phyloP scores from a whole-genome alignment of 2,329 filamentous ascomycete genomes.

The Cladosporium austrohemisphaericum region DNA sequence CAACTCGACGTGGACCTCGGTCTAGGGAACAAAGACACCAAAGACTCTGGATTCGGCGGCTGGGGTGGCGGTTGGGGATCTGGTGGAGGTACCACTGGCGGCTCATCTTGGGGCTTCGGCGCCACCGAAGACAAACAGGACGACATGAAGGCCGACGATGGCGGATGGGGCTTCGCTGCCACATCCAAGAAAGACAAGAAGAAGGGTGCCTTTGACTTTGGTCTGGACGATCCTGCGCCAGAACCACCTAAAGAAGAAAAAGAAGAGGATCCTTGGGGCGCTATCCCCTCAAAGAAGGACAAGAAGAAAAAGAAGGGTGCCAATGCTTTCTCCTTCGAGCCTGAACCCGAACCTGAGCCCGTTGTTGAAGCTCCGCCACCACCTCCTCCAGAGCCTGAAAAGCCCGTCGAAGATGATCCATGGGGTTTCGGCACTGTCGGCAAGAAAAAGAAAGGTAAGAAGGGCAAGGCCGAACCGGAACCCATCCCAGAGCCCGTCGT shows the following conservation, averaged over 20 bases:
- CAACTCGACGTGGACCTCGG: slow-evolving; percentile 48
- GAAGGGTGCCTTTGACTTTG: slow-evolving; percentile 29
- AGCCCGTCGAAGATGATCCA: slow-evolving; percentile 31
- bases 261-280: slow-evolving; percentile 26
- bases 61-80: slow-evolving; percentile 34
- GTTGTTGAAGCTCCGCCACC: slow-evolving; percentile 23
- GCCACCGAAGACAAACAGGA: slow-evolving; percentile 26
- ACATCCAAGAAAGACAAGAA: slow-evolving; percentile 37
- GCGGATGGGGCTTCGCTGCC: slow-evolving; percentile 30
- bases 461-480: slow-evolving; percentile 32
- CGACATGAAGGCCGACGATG: slow-evolving; percentile 14
- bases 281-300: slow-evolving; percentile 22
- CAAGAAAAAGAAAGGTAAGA: slow-evolving; percentile 46
- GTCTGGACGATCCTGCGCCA: slow-evolving; percentile 22
- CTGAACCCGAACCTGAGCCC: slow-evolving; percentile 16
- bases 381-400: slow-evolving; percentile 25
- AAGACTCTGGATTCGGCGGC: slow-evolving; percentile 31
- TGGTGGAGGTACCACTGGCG: slow-evolving; percentile 18
- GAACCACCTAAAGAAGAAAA: slow-evolving; percentile 22
- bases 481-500: slow-evolving; percentile 35
- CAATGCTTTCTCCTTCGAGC: slow-evolving; percentile 19
- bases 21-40: slow-evolving; percentile 27
- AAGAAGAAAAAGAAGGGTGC: slow-evolving; percentile 35
- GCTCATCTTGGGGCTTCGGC: slow-evolving; percentile 35
- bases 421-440: slow-evolving; percentile 29